phyloP scores from a whole-genome alignment of 768 basidiomycete species.

The Boletus rufocinnamomeus region DNA sequence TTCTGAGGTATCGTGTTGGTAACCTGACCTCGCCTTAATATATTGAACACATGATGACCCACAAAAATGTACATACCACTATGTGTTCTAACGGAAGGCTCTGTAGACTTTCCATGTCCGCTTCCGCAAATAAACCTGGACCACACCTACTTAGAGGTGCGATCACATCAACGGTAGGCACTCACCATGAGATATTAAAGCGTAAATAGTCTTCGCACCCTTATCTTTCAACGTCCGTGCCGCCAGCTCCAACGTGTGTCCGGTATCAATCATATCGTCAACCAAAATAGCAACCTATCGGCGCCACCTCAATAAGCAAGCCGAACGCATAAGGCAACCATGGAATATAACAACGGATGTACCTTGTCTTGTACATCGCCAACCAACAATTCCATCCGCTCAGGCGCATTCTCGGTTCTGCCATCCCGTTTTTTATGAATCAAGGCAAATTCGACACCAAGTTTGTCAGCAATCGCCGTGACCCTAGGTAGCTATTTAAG shows the following conservation, averaged over 20 bases:
- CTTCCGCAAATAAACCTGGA: constrained; percentile 77
- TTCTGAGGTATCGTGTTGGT: constrained; percentile 94
- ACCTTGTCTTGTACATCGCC: constrained; percentile 93
- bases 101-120: constrained; percentile 65
- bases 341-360: constrained; percentile 4
- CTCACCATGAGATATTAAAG: constrained; percentile 89
- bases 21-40: constrained; percentile 51
- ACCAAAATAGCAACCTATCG: constrained; percentile 86
- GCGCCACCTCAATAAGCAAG: constrained; percentile 10
- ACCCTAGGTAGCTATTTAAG: constrained; percentile 54
- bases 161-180: constrained; percentile 8
- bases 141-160: constrained; percentile 8
- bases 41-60: background rate
- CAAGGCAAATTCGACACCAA: constrained; percentile 92
- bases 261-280: constrained; percentile 99
- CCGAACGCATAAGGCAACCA: background rate
- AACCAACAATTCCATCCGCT: constrained; percentile 90
- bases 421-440: constrained; percentile 89
- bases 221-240: constrained; percentile 84
- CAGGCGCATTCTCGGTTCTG: constrained; percentile 62
- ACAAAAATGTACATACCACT: constrained; percentile 56
- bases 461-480: constrained; percentile 93
- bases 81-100: constrained; percentile 79
- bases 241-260: constrained; percentile 84
- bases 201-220: constrained; percentile 85